phyloP scores from a whole-genome alignment of 768 basidiomycete genomes.

The Leucosporidium scottii region DNA sequence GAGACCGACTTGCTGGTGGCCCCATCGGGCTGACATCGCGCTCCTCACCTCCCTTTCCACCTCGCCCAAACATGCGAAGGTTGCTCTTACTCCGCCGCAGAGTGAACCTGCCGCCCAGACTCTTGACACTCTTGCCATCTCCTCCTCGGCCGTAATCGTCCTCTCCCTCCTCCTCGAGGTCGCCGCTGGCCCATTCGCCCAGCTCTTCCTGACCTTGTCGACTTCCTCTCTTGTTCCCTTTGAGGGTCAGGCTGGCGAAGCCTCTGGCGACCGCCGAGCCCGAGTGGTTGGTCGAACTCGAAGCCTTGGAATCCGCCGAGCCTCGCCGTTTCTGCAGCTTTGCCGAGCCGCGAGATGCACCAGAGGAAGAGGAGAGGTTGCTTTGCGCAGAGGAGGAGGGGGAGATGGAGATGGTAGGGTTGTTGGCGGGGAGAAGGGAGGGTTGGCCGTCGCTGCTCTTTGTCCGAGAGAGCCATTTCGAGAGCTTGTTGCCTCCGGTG shows the following conservation, averaged over 20 bases:
- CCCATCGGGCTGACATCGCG: not conserved
- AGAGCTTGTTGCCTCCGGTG: slow-evolving; percentile 1
- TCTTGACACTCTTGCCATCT: too few relatives aligned
- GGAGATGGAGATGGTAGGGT: slow-evolving; percentile 15
- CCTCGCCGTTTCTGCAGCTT: not conserved
- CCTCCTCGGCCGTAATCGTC: not conserved
- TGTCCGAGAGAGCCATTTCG: slow-evolving; percentile 5
- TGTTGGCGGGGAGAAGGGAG: not conserved
- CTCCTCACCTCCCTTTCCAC: not conserved
- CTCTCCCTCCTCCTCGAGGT: slow-evolving; percentile 9
- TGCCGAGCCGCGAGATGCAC: not conserved
- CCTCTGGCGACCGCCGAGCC: not conserved
- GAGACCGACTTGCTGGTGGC: not conserved
- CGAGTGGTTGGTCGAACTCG: not conserved
- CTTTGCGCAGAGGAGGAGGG: slow-evolving; percentile 9
- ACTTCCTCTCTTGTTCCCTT: not conserved
- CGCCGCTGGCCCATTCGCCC: slow-evolving; percentile 18
- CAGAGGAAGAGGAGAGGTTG: not conserved
- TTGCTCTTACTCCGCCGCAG: not conserved
- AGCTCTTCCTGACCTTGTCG: not conserved
- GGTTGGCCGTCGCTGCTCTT: not conserved
- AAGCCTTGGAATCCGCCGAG: slow-evolving; percentile 2
- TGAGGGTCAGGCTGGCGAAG: slow-evolving; percentile 9
- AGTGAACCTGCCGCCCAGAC: not conserved
- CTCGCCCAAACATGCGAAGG: not conserved